Conservation (phyloP, 2,329 filamentous ascomycete species). For the Monosporascus sp. region DNA sequence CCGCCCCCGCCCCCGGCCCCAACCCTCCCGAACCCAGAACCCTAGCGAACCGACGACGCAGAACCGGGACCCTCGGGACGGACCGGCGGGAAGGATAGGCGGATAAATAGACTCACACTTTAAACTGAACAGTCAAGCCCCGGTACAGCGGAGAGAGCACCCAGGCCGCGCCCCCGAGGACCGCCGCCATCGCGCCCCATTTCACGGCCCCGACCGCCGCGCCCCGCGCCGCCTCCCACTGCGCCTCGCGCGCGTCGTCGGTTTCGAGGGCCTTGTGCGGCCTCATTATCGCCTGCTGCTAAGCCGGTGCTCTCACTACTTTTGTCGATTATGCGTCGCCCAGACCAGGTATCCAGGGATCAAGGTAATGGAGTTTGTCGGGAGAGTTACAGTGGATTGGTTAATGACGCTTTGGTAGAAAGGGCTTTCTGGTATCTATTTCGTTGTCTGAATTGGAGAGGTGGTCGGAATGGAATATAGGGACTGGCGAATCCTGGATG, state of each 20-base stretch:
- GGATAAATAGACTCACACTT: conserved; percentile 53
- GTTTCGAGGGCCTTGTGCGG: conserved; percentile 54
- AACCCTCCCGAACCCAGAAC: background rate
- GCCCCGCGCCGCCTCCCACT: conserved; percentile 65
- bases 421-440: no score
- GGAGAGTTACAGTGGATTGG: no score
- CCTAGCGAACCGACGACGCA: no score
- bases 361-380: no score
- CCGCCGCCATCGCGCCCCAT: conserved; percentile 63
- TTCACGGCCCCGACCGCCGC: conserved; percentile 62
- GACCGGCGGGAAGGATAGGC: background rate
- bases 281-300: conserved; percentile 29
- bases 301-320: no score
- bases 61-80: background rate
- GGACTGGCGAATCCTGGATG: no score
- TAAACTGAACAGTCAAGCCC: conserved; percentile 68
- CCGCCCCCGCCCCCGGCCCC: background rate
- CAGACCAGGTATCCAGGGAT: no score
- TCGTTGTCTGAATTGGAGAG: no score
- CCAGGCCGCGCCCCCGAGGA: conserved; percentile 58
- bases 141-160: conserved; percentile 66
- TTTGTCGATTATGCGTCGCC: no score
- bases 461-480: no score
- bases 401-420: no score
- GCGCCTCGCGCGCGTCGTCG: conserved; percentile 63